A percentile compares a stretch with the other conserved stretches of the same genome.
These are phyloP conservation scores for Suillus brevipes DNA, from an alignment of 768 basidiomycete genomes.

Conservation along the genomic window DNA sequence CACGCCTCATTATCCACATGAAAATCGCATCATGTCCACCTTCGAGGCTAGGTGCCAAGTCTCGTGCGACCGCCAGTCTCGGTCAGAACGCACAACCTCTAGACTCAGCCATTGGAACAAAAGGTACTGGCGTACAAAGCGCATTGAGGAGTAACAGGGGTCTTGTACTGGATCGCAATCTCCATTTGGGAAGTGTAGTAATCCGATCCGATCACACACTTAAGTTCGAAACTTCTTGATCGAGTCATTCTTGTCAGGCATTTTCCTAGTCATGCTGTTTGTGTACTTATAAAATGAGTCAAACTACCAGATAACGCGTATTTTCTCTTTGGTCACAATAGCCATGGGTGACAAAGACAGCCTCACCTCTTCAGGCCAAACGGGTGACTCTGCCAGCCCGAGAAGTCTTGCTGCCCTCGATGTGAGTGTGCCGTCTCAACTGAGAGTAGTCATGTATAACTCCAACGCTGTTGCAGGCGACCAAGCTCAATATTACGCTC, in stretches of 20 bases:
- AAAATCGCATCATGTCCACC: not conserved
- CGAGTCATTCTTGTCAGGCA: not conserved
- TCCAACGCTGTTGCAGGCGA: conserved; percentile 41
- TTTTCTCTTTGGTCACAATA: not conserved
- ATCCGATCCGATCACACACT: not conserved
- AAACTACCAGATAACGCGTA: not conserved
- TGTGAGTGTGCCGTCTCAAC: conserved; percentile 15
- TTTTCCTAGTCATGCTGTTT: not conserved
- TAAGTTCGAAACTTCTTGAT: not conserved
- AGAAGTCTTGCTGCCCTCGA: conserved; percentile 14
- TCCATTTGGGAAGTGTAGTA: not conserved
- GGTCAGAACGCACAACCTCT: not conserved
- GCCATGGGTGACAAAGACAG: not conserved
- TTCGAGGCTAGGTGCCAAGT: not conserved
- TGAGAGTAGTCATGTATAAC: not conserved
- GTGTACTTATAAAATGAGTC: not conserved
- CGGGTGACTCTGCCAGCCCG: not conserved
- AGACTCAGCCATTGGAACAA: not conserved
- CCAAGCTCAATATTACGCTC: conserved; percentile 50
- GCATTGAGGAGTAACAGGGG: not conserved
- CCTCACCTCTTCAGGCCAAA: not conserved
- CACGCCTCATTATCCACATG: not conserved
- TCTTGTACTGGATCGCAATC: not conserved
- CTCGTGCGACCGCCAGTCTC: not conserved
- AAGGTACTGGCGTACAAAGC: not conserved